Base-by-base conservation (phyloP, 2,329 filamentous ascomycete genomes). In the Scleromitrula shiraiana region DNA sequence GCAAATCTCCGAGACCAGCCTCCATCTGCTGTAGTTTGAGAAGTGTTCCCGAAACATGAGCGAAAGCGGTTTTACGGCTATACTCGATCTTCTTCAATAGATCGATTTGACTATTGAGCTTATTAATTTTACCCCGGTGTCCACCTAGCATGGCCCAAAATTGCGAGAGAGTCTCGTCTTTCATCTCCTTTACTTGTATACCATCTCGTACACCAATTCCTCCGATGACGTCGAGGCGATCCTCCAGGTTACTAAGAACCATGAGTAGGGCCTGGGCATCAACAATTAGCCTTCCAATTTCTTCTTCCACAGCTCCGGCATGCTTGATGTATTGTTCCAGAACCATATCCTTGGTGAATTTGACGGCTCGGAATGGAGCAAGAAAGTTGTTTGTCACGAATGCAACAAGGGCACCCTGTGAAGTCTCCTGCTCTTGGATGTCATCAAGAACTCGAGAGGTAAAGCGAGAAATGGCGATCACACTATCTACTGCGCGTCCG, bases 141-240 rank as follows among this genome's bases (percentile, higher is more conserved):
- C 76, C 83, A 38, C 87, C 87, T 12, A 93, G 70, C 51, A 83
- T 76, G 0, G 82, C 85, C 83, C 86, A 89, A 7, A 93, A 70
- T 12, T 76, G 74, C 51, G 78, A 79, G 47, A 90, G 73, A 2
- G 88, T 73, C 50, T 86, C 78, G 48, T 82, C 79, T 35, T 79
- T 79, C 49, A 76, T 70, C 12, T 71, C 73, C 41, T 76, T 70
- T 22, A 83, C 73, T 44, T 71, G 72, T 46, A 77, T 68, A 38
- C 79, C 75, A 53, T 85, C 83, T 51, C 77, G 78, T 15, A 77
- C 74, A 2, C 82, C 77, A 47, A 89, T 80, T 17, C 78, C 78
- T 58, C 83, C 76, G 56, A 94, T 90, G 17, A 80, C 69, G 29
- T 78, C 74, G 0, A 94, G 74, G 36, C 83, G 76, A 52, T 80